Evolutionary conservation across 176 grass and related monocot species (phyloP).

Genomic region (Pontederia crassipes): DNA sequence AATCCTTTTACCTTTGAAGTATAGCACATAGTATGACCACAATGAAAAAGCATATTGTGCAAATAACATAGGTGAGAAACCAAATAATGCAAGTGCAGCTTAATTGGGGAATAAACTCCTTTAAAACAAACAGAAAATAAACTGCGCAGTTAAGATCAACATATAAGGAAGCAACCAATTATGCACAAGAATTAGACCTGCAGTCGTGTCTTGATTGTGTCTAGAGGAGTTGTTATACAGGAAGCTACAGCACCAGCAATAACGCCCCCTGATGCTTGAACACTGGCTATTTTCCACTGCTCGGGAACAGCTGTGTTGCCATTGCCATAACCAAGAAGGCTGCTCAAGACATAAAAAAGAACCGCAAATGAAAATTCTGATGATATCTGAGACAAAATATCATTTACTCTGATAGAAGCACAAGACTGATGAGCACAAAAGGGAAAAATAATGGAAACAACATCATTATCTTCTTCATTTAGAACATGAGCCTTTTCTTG

Average conservation of each 20-base stretch:
- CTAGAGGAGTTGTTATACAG: constrained; percentile 87
- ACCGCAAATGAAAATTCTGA: background rate
- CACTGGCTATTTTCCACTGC: constrained; percentile 59
- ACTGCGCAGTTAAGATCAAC: constrained; percentile 4
- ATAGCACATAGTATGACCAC: background rate
- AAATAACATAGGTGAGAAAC: background rate
- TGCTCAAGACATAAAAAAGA: constrained; percentile 28
- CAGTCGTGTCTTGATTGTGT: constrained; percentile 94
- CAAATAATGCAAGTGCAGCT: background rate
- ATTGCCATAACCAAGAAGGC: constrained; percentile 48
- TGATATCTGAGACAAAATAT: background rate
- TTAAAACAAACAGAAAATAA: background rate
- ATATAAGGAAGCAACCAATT: background rate
- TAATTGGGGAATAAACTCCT: too few relatives aligned
- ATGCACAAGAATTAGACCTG: constrained; percentile 33
- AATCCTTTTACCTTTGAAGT: too few relatives aligned
- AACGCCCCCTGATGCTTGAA: constrained; percentile 89
- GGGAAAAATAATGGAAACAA: too few relatives aligned
- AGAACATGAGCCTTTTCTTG: too few relatives aligned
- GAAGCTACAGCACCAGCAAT: constrained; percentile 77
- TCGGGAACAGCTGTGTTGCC: constrained; percentile 41
- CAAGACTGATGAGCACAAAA: too few relatives aligned
- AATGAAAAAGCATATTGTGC: constrained; percentile 1
- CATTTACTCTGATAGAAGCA: background rate
- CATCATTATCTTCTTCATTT: too few relatives aligned